These are phyloP conservation scores for Saturnispora hagleri DNA, from an alignment of 805 yeast genomes.

Conservation along the genomic window DNA sequence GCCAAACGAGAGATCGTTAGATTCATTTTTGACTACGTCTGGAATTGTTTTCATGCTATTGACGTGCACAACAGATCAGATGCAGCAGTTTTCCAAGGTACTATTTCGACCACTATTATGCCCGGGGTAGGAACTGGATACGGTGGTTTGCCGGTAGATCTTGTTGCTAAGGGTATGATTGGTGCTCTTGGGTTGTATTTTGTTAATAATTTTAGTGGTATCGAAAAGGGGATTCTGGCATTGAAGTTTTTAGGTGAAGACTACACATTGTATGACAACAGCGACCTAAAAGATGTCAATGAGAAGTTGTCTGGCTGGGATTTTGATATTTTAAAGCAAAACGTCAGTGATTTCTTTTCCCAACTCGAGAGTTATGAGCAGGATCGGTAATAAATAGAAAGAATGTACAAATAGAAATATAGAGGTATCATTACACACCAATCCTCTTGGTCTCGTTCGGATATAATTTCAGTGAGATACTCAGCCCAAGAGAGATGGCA, in stretches of 20 bases:
- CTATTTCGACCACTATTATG: conserved; percentile 14
- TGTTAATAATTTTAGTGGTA: neutral
- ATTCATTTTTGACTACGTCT: conserved; percentile 30
- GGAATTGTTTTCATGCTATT: conserved; percentile 27
- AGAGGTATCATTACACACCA: neutral
- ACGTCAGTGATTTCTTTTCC: conserved; percentile 8
- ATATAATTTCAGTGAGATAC: conserved; percentile 19
- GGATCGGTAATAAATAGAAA: neutral
- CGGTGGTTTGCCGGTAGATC: conserved; percentile 26
- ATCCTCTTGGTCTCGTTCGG: conserved; percentile 1
- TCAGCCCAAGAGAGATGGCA: conserved; percentile 16
- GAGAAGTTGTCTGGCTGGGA: neutral
- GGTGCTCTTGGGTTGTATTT: conserved; percentile 22
- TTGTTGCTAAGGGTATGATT: conserved; percentile 30
- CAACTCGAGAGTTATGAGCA: neutral
- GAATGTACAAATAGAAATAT: neutral
- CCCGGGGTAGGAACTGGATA: conserved; percentile 35
- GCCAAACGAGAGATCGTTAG: conserved; percentile 7
- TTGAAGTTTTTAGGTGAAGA: conserved; percentile 22
- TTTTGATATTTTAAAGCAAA: conserved; percentile 5
- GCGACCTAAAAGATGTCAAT: neutral
- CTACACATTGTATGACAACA: conserved; percentile 6
- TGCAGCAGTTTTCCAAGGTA: conserved; percentile 3
- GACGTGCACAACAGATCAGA: conserved; percentile 13
- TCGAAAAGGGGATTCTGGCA: conserved; percentile 19